Conservation (phyloP, 192 early-diverging fungal genomes). For the Funneliformis geosporum region DNA sequence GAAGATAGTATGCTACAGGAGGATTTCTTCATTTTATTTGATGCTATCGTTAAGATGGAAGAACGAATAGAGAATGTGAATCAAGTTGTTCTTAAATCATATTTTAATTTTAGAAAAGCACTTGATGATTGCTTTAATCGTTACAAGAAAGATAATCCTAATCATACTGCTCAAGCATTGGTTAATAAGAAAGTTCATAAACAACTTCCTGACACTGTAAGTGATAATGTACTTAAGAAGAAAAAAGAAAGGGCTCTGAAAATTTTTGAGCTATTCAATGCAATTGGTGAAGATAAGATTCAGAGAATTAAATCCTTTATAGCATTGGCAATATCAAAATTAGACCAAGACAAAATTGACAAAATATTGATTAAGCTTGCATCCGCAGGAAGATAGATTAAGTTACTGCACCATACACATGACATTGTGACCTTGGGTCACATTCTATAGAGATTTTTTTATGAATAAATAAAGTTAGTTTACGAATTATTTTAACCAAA, state of each 20-base stretch:
- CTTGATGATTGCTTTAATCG: neutral
- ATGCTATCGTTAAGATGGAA: too few species aligned
- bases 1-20: too few species aligned
- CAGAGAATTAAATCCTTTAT: neutral
- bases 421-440: too few species aligned
- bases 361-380: too few species aligned
- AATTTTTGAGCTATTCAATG: constrained; percentile 10
- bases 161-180: neutral
- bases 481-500: too few species aligned
- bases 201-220: neutral
- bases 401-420: too few species aligned
- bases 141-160: constrained; percentile 17
- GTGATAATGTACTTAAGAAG: neutral
- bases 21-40: too few species aligned
- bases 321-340: neutral
- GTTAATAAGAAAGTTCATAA: constrained; percentile 3
- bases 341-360: too few species aligned
- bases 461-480: too few species aligned
- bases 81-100: neutral
- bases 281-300: neutral
- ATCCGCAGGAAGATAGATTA: too few species aligned
- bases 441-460: too few species aligned
- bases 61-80: neutral
- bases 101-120: constrained; percentile 3
- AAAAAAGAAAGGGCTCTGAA: constrained; percentile 5